Evolutionary conservation across 768 basidiomycete species (phyloP).

Genomic region (Tylopilus subfusipes): DNA sequence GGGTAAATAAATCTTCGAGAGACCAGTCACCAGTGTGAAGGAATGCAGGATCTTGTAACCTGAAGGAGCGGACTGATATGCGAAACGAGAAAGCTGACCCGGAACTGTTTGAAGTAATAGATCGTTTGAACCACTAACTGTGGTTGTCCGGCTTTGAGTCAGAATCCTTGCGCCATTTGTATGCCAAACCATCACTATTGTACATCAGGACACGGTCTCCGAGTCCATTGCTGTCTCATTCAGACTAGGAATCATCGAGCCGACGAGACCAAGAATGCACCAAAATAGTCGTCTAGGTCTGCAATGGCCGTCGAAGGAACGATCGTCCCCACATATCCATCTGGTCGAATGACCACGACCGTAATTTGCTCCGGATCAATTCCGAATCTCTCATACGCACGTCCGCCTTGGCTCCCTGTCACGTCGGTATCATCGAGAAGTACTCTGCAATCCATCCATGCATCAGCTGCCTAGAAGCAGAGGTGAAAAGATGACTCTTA

Average conservation of each 20-base stretch:
- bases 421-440: conserved; percentile 33
- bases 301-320: conserved; percentile 21
- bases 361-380: conserved; percentile 30
- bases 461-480: neutral
- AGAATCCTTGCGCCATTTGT: no score
- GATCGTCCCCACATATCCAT: conserved; percentile 37
- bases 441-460: conserved; percentile 20
- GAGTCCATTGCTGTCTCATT: no score
- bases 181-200: no score
- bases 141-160: no score
- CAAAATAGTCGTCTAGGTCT: conserved; percentile 48
- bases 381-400: conserved; percentile 31
- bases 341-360: conserved; percentile 36
- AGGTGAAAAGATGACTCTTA: neutral
- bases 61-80: no score
- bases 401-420: conserved; percentile 29
- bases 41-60: no score
- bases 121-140: no score
- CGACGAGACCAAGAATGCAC: conserved; percentile 36
- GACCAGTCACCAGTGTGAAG: no score
- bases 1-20: no score
- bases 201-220: no score
- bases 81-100: no score
- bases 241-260: neutral
- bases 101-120: no score